phyloP scores from a whole-genome alignment of 2,329 filamentous ascomycete species.

The Trichoderma asperellum region DNA sequence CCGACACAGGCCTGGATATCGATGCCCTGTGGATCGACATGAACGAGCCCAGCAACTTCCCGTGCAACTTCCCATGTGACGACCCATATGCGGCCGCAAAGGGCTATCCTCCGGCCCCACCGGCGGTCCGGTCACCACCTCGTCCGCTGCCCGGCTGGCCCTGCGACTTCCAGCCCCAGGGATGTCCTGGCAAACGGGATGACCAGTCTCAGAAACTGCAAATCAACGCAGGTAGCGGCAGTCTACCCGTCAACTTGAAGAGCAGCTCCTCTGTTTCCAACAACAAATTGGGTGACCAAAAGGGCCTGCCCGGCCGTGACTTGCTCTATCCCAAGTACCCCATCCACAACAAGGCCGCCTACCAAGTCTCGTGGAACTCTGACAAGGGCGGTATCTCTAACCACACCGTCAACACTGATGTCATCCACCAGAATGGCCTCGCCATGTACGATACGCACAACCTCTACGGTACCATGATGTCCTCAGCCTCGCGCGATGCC shows the following conservation, averaged over 20 bases:
- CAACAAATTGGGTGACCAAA: constrained; percentile 53
- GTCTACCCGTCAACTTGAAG: constrained; percentile 6
- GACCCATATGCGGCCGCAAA: constrained; percentile 35
- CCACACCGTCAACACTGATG: constrained; percentile 75
- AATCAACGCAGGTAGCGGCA: constrained; percentile 14
- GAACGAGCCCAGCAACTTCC: constrained; percentile 52
- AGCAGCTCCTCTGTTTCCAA: constrained; percentile 34
- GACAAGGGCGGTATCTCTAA: constrained; percentile 63
- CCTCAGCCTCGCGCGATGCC: constrained; percentile 76
- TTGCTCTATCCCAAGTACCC: constrained; percentile 76
- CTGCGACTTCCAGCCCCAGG: constrained; percentile 39
- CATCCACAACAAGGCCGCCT: constrained; percentile 72
- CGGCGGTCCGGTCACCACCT: constrained; percentile 65
- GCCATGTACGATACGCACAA: constrained; percentile 85
- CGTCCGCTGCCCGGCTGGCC: constrained; percentile 71
- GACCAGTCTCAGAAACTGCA: neutral
- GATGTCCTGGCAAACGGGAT: constrained; percentile 30
- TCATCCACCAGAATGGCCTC: constrained; percentile 73
- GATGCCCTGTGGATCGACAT: constrained; percentile 80
- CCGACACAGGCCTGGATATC: constrained; percentile 69
- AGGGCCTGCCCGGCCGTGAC: constrained; percentile 54
- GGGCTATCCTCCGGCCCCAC: constrained; percentile 63
- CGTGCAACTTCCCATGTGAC: constrained; percentile 38
- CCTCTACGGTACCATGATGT: constrained; percentile 73
- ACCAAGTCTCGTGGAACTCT: constrained; percentile 38